phyloP scores from a whole-genome alignment of 1,284 basidiomycete species.

The Gomphus sp. region DNA sequence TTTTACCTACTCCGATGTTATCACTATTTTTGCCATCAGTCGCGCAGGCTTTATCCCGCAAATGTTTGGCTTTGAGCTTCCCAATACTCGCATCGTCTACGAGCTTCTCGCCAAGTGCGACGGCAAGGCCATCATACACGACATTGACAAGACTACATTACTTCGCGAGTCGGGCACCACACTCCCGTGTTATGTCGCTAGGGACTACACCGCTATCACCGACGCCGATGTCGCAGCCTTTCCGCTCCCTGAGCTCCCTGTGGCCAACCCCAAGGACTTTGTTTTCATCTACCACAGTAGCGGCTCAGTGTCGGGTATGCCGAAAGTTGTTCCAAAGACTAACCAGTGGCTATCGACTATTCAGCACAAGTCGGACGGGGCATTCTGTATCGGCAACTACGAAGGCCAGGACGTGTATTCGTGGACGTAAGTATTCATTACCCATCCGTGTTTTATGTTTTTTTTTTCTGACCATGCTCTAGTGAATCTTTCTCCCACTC shows the following conservation, averaged over 20 bases:
- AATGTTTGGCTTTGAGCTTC: constrained; percentile 59
- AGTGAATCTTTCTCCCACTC: constrained; percentile 39
- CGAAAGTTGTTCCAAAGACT: constrained; percentile 61
- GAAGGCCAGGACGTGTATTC: constrained; percentile 52
- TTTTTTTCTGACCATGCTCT: background rate
- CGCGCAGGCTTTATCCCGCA: constrained; percentile 66
- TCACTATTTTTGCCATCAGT: constrained; percentile 63
- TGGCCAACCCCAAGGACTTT: constrained; percentile 32
- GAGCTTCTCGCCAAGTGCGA: constrained; percentile 50
- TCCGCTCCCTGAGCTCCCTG: constrained; percentile 33
- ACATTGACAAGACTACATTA: constrained; percentile 24
- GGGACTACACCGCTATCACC: constrained; percentile 32
- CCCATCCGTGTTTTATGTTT: constrained; percentile 16
- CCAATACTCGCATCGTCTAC: constrained; percentile 56
- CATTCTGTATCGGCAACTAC: constrained; percentile 30
- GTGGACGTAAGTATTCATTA: constrained; percentile 45
- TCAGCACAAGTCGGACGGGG: constrained; percentile 36
- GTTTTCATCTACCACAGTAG: constrained; percentile 67
- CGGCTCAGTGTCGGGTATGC: constrained; percentile 65
- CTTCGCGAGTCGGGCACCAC: constrained; percentile 27
- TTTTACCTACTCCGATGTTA: constrained; percentile 53
- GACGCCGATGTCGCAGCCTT: constrained; percentile 28
- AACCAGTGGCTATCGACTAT: constrained; percentile 55
- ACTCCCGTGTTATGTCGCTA: constrained; percentile 33
- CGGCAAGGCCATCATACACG: constrained; percentile 53